phyloP scores from a whole-genome alignment of 1,139 yeast genomes.

The Yamadazyma membranifaciens region DNA sequence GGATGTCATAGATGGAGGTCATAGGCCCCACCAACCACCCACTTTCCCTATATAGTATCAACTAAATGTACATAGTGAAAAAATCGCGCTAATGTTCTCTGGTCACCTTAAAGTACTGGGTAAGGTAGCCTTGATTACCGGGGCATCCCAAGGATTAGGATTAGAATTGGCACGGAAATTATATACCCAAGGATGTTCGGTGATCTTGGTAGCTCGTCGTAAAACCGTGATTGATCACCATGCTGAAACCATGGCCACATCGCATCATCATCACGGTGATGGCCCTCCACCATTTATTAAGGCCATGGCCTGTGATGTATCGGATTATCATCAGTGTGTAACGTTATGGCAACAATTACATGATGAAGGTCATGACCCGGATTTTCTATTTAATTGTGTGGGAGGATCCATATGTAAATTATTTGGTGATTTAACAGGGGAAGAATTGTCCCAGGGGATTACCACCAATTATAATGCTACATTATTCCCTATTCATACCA shows the following conservation, averaged over 20 bases:
- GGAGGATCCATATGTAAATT: constrained; percentile 83
- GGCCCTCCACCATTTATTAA: constrained; percentile 19
- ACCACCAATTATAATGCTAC: constrained; percentile 73
- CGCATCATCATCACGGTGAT: not conserved
- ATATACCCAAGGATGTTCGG: constrained; percentile 57
- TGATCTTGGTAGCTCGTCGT: constrained; percentile 76
- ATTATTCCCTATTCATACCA: constrained; percentile 64
- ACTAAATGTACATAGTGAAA: constrained; percentile 4
- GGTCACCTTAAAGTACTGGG: constrained; percentile 35
- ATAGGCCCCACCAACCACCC: too few relatives aligned
- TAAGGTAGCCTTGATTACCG: constrained; percentile 75
- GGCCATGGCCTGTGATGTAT: constrained; percentile 65
- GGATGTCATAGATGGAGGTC: too few relatives aligned
- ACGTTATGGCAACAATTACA: constrained; percentile 28
- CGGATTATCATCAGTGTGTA: constrained; percentile 52
- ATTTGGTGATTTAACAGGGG: constrained; percentile 62
- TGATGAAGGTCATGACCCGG: constrained; percentile 48
- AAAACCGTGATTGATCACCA: constrained; percentile 30
- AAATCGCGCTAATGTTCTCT: constrained; percentile 25
- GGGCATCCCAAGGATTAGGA: constrained; percentile 96
- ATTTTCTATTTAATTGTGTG: constrained; percentile 80
- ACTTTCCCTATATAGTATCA: not conserved
- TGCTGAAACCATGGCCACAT: constrained; percentile 5
- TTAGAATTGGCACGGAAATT: constrained; percentile 68
- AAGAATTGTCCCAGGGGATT: constrained; percentile 61